Base-by-base conservation (phyloP, 2,329 filamentous ascomycete genomes). In the Fusarium incarnatum region DNA sequence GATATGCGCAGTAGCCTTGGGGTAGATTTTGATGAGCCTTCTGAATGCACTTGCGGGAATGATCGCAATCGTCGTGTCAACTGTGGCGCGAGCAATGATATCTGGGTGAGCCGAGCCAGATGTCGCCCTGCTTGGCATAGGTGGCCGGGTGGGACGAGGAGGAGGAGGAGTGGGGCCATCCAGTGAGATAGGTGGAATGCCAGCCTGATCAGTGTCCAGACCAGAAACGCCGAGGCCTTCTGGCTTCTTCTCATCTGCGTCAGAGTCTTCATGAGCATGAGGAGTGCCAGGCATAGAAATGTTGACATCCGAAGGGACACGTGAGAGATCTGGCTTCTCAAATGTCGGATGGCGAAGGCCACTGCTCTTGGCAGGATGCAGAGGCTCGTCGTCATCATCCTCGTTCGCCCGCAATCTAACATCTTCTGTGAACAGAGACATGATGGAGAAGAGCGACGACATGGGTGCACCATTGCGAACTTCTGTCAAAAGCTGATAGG, bases 401-500 rank as follows among this genome's bases (percentile, higher is more conserved):
- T 92, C 90, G n/a, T 91, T 89, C 1, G 91, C 88, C 23, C 90
- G 88, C 34, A 99, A 83, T 70, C 92, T 92, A 56, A 99, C 90
- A 75, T 98, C 94, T 79, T 99, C 96, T 5, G 96, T 99, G 77
- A 99, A 99, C 0, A 99, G 84, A 3, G 95, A 97, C 81, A 99
- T 89, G 72, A 99, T 97, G 1, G 96, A 98, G 80, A 99, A 99
- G 3, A 99, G 82, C 0, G 96, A 99, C 8, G 96, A 99, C 95
- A 99, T 98, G 2, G 97, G 95, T 2, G 96, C 94, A 16, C 96
- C 96, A 75, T 99, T 99, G 76, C 96, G 97, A 56, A 99, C 95
- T 80, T 99, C 97, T 0, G 96, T 99, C 56, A 99, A 85, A 41
- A 99, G 86, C 78, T 98, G 96, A 76, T 99, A 99, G 32, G 92